phyloP scores from a whole-genome alignment of 768 basidiomycete species.

The Xerocomellus intermedius region DNA sequence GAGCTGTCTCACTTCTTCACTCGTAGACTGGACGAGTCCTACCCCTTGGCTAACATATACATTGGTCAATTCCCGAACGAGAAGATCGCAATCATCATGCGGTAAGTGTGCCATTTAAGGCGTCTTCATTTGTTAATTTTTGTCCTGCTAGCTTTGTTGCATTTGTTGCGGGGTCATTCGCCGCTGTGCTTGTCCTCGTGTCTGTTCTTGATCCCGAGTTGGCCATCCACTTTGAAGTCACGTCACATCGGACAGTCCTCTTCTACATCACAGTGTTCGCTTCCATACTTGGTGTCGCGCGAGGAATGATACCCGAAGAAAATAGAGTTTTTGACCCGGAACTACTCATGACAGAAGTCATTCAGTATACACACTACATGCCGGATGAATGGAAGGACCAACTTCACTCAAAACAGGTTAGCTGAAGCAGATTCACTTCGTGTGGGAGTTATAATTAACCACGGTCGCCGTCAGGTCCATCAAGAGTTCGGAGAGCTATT shows the following conservation, averaged over 20 bases:
- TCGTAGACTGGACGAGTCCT: constrained; percentile 82
- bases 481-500: constrained; percentile 90
- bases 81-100: constrained; percentile 83
- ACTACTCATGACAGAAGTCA: constrained; percentile 86
- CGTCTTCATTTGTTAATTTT: neutral
- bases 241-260: constrained; percentile 85
- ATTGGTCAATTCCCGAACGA: constrained; percentile 98
- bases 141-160: constrained; percentile 75
- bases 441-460: neutral
- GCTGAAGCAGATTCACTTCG: neutral
- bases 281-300: constrained; percentile 80
- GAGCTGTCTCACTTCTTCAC: constrained; percentile 93
- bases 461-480: constrained; percentile 61
- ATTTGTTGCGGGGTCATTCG: constrained; percentile 95
- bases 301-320: constrained; percentile 96
- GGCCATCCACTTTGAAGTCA: constrained; percentile 92
- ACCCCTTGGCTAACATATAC: constrained; percentile 89
- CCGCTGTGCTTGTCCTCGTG: constrained; percentile 89
- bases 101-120: constrained; percentile 48
- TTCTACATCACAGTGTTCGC: constrained; percentile 93
- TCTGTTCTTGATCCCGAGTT: constrained; percentile 93
- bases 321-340: constrained; percentile 94
- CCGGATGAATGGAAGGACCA: constrained; percentile 89
- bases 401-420: constrained; percentile 84
- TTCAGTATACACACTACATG: constrained; percentile 94